A percentile compares a stretch with the other conserved stretches of the same genome.
Evolutionary conservation across 805 yeast genomes (phyloP).

Genomic region (Candida krabiensis): DNA sequence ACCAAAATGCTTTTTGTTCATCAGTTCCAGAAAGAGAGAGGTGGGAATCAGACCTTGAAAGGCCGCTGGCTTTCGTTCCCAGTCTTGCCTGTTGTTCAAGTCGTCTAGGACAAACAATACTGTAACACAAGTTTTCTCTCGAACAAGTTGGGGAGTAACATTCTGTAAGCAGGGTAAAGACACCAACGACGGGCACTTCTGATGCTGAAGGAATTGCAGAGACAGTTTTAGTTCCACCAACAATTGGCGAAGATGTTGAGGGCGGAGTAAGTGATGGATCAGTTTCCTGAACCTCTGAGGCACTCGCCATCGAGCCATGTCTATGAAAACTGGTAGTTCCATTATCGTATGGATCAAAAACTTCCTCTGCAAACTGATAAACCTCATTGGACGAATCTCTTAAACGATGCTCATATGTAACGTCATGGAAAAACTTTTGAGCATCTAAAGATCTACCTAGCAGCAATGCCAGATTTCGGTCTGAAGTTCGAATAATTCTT

Average conservation of each 20-base stretch:
- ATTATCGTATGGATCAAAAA: constrained; percentile 31
- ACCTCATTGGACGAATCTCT: constrained; percentile 87
- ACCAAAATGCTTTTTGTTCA: constrained; percentile 87
- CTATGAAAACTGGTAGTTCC: constrained; percentile 20
- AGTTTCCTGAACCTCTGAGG: constrained; percentile 15
- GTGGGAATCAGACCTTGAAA: constrained; percentile 71
- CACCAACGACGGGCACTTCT: constrained; percentile 69
- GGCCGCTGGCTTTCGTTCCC: constrained; percentile 82
- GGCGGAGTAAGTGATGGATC: constrained; percentile 19
- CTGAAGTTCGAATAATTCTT: constrained; percentile 82
- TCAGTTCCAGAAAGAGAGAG: constrained; percentile 72
- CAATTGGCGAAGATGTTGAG: constrained; percentile 16
- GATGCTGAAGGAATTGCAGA: constrained; percentile 1
- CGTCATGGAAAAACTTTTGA: constrained; percentile 92
- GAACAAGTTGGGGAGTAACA: constrained; percentile 98
- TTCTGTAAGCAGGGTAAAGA: constrained; percentile 86
- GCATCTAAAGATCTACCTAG: constrained; percentile 93
- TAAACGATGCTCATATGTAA: constrained; percentile 88
- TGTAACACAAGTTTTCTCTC: constrained; percentile 81
- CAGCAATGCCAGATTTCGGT: constrained; percentile 83
- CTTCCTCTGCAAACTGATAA: constrained; percentile 72
- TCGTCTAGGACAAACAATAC: constrained; percentile 94
- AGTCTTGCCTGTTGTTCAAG: constrained; percentile 93
- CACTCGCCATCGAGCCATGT: constrained; percentile 29
- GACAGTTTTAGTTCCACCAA: constrained; percentile 3